Evolutionary conservation across 2,329 filamentous ascomycete genomes (phyloP).

Genomic region (Phaeosphaeria sp.): DNA sequence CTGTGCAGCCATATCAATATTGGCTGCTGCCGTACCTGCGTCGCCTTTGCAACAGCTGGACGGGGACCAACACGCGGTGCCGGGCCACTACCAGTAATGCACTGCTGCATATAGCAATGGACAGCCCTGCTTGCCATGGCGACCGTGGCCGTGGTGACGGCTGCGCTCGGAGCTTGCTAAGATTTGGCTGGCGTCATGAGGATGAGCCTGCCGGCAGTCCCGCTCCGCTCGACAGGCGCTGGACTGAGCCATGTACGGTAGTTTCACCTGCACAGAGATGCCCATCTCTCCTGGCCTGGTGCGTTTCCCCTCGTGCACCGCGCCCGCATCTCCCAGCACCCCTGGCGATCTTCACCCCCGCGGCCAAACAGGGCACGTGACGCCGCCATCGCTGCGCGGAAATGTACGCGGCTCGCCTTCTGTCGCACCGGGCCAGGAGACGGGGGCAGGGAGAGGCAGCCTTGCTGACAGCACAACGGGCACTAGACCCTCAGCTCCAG

Average conservation of each 20-base stretch:
- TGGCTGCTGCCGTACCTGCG: constrained; percentile 15
- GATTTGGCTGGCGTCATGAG: background rate
- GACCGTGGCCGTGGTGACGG: background rate
- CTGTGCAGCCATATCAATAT: constrained; percentile 21
- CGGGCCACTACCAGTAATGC: background rate
- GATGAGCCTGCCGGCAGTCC: background rate
- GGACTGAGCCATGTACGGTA: background rate
- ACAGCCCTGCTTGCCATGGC: background rate
- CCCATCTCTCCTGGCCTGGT: background rate
- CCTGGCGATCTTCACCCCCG: constrained; percentile 20
- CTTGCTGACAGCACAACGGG: constrained; percentile 30
- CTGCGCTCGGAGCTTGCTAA: background rate
- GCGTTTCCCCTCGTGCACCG: background rate
- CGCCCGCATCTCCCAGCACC: constrained; percentile 7
- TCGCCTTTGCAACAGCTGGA: background rate
- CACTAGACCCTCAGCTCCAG: constrained; percentile 17
- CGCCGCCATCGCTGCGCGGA: background rate
- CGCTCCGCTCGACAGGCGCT: background rate
- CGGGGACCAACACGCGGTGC: background rate
- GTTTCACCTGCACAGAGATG: background rate
- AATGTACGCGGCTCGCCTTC: constrained; percentile 1
- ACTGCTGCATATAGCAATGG: background rate
- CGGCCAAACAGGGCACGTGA: constrained; percentile 19
- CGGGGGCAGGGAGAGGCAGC: constrained; percentile 4
- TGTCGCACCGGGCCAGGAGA: background rate